Conservation (phyloP, 2,329 filamentous ascomycete species). For the Phoma sp. region DNA sequence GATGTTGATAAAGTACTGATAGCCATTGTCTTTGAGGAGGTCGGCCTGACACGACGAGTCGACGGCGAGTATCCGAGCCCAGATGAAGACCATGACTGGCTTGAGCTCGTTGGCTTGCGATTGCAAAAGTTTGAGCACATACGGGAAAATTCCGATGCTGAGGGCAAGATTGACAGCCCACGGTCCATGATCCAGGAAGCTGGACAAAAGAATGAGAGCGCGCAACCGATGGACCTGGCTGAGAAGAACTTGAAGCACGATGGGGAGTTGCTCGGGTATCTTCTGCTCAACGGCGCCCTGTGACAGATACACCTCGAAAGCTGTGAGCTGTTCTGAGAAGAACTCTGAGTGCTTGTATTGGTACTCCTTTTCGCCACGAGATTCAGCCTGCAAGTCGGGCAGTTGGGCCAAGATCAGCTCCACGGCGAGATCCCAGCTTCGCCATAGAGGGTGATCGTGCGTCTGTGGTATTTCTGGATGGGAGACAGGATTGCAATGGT, state of each 20-base stretch:
- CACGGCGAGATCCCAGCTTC: constrained; percentile 96
- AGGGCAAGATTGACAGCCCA: constrained; percentile 99
- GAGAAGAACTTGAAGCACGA: constrained; percentile 92
- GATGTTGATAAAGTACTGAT: constrained; percentile 94
- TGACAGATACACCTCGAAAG: constrained; percentile 92
- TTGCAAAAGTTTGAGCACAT: constrained; percentile 95
- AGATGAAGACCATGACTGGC: constrained; percentile 99
- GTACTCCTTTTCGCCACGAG: constrained; percentile 78
- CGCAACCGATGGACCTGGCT: constrained; percentile 94
- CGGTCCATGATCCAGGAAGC: constrained; percentile 92
- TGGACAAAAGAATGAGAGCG: constrained; percentile 87
- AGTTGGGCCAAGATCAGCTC: constrained; percentile 93
- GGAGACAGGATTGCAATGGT: constrained; percentile 93
- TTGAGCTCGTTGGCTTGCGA: constrained; percentile 94
- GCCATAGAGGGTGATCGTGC: constrained; percentile 93
- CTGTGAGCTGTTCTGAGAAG: constrained; percentile 95
- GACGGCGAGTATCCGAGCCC: constrained; percentile 93
- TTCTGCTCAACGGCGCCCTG: constrained; percentile 84
- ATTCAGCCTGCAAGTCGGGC: constrained; percentile 77
- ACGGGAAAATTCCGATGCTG: constrained; percentile 98
- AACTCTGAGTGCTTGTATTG: constrained; percentile 95
- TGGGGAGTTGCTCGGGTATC: constrained; percentile 91
- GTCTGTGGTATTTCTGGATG: constrained; percentile 92
- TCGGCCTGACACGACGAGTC: constrained; percentile 94
- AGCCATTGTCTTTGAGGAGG: constrained; percentile 94